Base-by-base conservation (phyloP, 768 basidiomycete species). In the Phylloporus scabripes region DNA sequence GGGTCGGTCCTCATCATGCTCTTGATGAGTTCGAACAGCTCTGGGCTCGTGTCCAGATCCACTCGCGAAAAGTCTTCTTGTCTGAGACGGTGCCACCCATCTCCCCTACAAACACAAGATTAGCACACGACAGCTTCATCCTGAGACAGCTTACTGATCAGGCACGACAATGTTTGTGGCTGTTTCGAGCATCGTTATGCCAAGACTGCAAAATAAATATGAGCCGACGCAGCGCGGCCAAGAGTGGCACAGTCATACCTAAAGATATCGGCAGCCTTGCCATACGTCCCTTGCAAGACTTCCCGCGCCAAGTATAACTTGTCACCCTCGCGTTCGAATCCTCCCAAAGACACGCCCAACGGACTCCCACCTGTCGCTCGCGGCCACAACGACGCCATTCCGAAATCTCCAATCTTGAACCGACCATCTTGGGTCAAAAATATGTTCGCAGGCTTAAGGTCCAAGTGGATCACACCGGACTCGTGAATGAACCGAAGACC, bases 361-460 rank as follows among this genome's bases (percentile, higher is more conserved):
- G 65, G 67, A 43, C 69, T 71, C 9, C 60, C 66, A 29, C 66
- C 57, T 11, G 51, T 59, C 0, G 74, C 71, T 33, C 92, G 74
- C 1, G 92, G 92, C 87, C 91, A 94, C 45, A 92, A 60, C 6
- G 91, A 90, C n/a, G 95, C 94, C 84, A 99, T 92, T 8, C 96
- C 96, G 72, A 98, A 97, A 67, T 99, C 96, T 7, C 95, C 95
- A 65, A 99, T 92, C 72, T 92, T 92, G 72, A 99, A 86, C 39
- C 86, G 79, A 1, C 96, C 96, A 37, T 83, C 79, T 7, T 75
- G 74, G 9, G 90, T 92, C 59, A 99, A 76, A 63, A 99, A 92
- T 44, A 99, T 85, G 65, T 99, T 99, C 37, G 92, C 92, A 11
- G 96, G 96, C 72, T 99, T 99, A 55, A 99, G 70, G 71, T 99